Evolutionary conservation across 1,139 yeast genomes (phyloP).

Genomic region (Diutina ranongensis): DNA sequence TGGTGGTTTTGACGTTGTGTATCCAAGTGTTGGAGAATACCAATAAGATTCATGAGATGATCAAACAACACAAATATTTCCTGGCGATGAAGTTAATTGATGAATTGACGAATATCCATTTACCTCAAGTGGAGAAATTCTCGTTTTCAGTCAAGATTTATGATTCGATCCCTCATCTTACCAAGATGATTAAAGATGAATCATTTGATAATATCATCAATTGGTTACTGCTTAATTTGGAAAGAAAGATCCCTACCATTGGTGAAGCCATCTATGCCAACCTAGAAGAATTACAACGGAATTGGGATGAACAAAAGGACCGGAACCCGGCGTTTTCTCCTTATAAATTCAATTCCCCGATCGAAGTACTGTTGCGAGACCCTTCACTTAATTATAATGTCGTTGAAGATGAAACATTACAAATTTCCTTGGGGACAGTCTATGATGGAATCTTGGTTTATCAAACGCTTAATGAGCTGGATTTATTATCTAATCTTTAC

Average conservation of each 20-base stretch:
- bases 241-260: conserved; percentile 46
- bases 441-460: conserved; percentile 80
- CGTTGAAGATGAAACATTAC: conserved; percentile 31
- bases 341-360: conserved; percentile 75
- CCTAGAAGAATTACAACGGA: conserved; percentile 39
- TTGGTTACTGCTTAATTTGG: conserved; percentile 57
- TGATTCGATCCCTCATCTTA: conserved; percentile 68
- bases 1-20: conserved; percentile 51
- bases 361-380: conserved; percentile 64
- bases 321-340: conserved; percentile 28
- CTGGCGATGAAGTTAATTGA: conserved; percentile 79
- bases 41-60: conserved; percentile 74
- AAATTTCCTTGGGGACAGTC: conserved; percentile 53
- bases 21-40: conserved; percentile 78
- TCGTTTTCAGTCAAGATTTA: conserved; percentile 66
- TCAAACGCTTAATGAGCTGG: conserved; percentile 56
- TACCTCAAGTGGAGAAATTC: conserved; percentile 61
- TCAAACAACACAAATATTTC: conserved; percentile 65
- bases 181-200: conserved; percentile 66
- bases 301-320: conserved; percentile 39
- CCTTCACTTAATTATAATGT: conserved; percentile 36
- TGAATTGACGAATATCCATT: conserved; percentile 54
- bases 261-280: conserved; percentile 51
- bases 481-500: conserved; percentile 48
- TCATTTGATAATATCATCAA: conserved; percentile 62